These are phyloP conservation scores for Kregervanrija pseudodelftensis DNA, from an alignment of 805 yeast genomes.

Conservation along the genomic window DNA sequence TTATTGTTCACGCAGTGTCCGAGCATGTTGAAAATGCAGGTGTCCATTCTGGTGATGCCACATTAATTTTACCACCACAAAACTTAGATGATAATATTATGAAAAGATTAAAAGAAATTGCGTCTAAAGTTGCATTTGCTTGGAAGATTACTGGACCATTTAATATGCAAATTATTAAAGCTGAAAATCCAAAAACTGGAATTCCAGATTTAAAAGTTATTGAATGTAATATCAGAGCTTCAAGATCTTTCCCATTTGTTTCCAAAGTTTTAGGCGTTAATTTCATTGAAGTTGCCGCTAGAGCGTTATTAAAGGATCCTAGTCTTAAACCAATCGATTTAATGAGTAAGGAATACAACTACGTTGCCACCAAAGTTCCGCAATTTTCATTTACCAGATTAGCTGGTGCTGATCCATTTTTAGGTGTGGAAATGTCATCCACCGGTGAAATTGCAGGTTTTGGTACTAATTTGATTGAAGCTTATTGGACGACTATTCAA, in stretches of 20 bases:
- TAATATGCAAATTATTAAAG: slow-evolving; percentile 94
- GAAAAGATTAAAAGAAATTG: slow-evolving; percentile 73
- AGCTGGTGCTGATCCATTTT: slow-evolving; percentile 98
- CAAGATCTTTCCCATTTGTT: slow-evolving; percentile 98
- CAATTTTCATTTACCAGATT: slow-evolving; percentile 97
- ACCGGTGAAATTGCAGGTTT: slow-evolving; percentile 99
- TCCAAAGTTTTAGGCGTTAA: slow-evolving; percentile 93
- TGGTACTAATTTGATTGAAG: slow-evolving; percentile 78
- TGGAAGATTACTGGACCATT: slow-evolving; percentile 97
- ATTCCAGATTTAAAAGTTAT: slow-evolving; percentile 80
- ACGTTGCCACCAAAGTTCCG: slow-evolving; percentile 96
- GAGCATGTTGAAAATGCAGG: slow-evolving; percentile 99
- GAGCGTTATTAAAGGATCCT: slow-evolving; percentile 68
- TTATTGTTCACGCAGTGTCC: slow-evolving; percentile 89
- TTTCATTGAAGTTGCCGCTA: slow-evolving; percentile 91
- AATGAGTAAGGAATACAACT: slow-evolving; percentile 67
- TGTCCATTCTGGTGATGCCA: slow-evolving; percentile 98
- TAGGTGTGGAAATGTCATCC: slow-evolving; percentile 99
- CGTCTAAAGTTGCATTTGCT: slow-evolving; percentile 89
- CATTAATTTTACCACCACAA: slow-evolving; percentile 90
- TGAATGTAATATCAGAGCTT: slow-evolving; percentile 98
- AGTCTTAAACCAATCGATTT: slow-evolving; percentile 77
- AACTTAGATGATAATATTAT: slow-evolving; percentile 57
- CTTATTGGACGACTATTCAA: slow-evolving; percentile 97
- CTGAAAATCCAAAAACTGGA: slow-evolving; percentile 51